Conservation (phyloP, 2,329 filamentous ascomycete genomes). For the Aspergillus floridensis region DNA sequence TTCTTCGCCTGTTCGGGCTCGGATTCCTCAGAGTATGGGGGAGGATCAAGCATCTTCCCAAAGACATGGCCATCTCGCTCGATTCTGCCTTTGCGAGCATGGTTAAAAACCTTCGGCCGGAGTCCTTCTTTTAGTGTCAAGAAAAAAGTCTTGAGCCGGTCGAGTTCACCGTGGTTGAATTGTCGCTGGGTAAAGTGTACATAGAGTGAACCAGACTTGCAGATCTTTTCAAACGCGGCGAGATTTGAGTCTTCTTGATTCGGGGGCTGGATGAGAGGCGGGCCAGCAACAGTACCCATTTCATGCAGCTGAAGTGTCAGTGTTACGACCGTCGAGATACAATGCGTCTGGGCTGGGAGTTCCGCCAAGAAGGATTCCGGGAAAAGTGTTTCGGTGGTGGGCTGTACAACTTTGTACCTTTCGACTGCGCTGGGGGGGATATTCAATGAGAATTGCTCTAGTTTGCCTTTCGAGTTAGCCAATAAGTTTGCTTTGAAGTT, state of each 20-base stretch:
- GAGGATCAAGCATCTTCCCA: conserved; percentile 12
- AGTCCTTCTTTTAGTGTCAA: conserved; percentile 3
- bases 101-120: too few species aligned
- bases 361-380: background rate
- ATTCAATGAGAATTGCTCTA: conserved; percentile 16
- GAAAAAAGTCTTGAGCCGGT: conserved; percentile 13
- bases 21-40: conserved; percentile 1
- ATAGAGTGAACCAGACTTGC: conserved; percentile 16
- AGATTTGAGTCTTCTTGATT: conserved; percentile 11
- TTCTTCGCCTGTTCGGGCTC: conserved; percentile 7
- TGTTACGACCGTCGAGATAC: conserved; percentile 5
- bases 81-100: conserved; percentile 9
- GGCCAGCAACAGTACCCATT: conserved; percentile 3
- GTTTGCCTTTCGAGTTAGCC: conserved; percentile 12
- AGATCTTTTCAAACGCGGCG: conserved; percentile 15
- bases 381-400: conserved; percentile 7
- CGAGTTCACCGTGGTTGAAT: conserved; percentile 14
- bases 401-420: conserved; percentile 13
- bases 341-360: background rate
- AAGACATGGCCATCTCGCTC: conserved; percentile 16
- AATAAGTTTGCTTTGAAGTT: conserved; percentile 12
- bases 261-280: conserved; percentile 3
- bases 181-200: conserved; percentile 18
- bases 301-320: background rate
- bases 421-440: conserved; percentile 15